Conservation (phyloP, 116 monocot species). For the Posidonia oceanica region DNA sequence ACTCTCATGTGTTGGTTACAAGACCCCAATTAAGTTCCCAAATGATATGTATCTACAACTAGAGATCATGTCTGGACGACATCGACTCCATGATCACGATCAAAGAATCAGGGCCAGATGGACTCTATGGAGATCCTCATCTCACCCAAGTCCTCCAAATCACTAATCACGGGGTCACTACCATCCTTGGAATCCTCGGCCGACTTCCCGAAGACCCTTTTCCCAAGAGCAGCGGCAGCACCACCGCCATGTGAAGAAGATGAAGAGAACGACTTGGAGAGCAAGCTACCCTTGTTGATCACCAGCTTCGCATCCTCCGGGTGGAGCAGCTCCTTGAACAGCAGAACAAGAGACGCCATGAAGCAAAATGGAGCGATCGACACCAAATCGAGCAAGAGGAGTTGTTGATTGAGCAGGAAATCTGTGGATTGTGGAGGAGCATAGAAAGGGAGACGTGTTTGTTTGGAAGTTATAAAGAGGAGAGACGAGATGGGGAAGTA, state of each 20-base stretch:
- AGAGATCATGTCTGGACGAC: no score
- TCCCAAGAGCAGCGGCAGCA: not conserved
- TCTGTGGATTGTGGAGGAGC: no score
- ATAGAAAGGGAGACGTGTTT: no score
- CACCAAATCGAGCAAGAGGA: no score
- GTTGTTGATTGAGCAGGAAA: no score
- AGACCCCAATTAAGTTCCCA: no score
- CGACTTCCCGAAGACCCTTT: not conserved
- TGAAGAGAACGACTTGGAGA: not conserved
- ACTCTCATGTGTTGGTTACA: no score
- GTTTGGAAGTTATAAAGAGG: no score
- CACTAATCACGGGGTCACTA: not conserved
- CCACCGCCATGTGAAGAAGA: not conserved
- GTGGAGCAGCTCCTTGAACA: slow-evolving; percentile 17
- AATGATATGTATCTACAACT: no score
- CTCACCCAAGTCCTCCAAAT: slow-evolving; percentile 3
- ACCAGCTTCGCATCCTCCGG: slow-evolving; percentile 13
- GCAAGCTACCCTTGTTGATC: not conserved
- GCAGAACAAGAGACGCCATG: slow-evolving; percentile 20
- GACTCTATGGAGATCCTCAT: slow-evolving; percentile 11
- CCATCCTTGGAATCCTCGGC: not conserved
- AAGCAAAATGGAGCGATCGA: no score
- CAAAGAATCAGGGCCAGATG: slow-evolving; percentile 13
- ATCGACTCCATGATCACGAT: no score
- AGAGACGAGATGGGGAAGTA: no score